Percentiles rank a stretch among this genome's conserved stretches.
Conservation (phyloP, 2,329 filamentous ascomycete species). For the Talaromyces sp. region DNA sequence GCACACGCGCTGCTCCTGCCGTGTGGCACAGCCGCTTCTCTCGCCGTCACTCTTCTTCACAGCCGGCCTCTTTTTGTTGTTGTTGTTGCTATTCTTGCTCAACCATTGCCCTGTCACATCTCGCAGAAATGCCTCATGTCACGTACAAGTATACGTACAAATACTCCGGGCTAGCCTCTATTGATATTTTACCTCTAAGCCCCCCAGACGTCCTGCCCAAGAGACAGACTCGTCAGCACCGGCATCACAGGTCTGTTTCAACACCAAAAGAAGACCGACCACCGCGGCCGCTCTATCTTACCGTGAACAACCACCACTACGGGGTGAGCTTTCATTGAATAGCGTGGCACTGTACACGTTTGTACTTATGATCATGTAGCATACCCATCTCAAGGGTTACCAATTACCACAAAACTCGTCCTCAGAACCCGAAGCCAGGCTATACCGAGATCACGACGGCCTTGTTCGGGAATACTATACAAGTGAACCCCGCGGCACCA, state of each 20-base stretch:
- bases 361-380: neutral
- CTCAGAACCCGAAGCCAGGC: neutral
- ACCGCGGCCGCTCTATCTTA: conserved; percentile 4
- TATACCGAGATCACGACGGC: neutral
- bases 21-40: neutral
- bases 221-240: neutral
- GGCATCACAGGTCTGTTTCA: conserved; percentile 1
- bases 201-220: neutral
- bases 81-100: neutral
- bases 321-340: conserved; percentile 1
- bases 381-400: neutral
- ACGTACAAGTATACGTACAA: conserved; percentile 7
- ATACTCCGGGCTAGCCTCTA: neutral
- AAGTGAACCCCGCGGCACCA: neutral
- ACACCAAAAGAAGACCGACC: neutral
- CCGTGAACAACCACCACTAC: conserved; percentile 4
- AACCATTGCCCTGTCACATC: neutral
- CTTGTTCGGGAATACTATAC: neutral
- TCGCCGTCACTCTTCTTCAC: neutral
- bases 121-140: conserved; percentile 6
- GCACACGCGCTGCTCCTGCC: neutral
- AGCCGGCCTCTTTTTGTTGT: neutral
- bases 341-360: neutral
- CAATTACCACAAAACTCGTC: neutral
- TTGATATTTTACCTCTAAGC: neutral